These are phyloP conservation scores for Leucosporidium yakuticum DNA, from an alignment of 768 basidiomycete genomes.

Conservation along the genomic window DNA sequence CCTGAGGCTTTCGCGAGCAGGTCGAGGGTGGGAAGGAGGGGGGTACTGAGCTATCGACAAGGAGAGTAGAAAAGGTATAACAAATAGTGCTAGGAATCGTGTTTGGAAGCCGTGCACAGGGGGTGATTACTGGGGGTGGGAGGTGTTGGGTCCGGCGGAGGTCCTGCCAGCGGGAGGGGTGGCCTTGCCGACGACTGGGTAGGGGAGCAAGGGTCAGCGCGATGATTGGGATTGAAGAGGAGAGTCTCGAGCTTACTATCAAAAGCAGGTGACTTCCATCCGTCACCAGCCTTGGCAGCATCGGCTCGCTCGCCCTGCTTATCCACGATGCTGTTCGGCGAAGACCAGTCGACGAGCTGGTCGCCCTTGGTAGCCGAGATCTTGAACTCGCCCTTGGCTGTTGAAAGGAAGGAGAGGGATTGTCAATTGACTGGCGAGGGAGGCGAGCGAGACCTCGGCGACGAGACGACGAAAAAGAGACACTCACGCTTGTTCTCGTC, in stretches of 20 bases:
- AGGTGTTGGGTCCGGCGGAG: too few species aligned
- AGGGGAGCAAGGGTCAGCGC: background rate
- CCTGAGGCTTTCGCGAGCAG: too few species aligned
- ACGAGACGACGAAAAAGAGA: background rate
- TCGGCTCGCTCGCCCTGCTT: constrained; percentile 50
- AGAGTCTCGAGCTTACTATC: constrained; percentile 6
- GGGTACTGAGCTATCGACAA: too few species aligned
- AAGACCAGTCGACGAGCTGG: constrained; percentile 52
- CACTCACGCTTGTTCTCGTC: constrained; percentile 40
- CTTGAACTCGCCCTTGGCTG: constrained; percentile 58
- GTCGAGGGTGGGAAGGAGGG: too few species aligned
- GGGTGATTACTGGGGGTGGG: too few species aligned
- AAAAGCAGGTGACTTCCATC: constrained; percentile 53
- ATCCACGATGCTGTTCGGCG: constrained; percentile 49
- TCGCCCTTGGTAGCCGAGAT: constrained; percentile 64
- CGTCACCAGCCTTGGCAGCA: constrained; percentile 44
- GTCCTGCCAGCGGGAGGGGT: background rate
- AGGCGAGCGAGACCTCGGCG: too few species aligned
- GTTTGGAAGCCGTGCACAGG: too few species aligned
- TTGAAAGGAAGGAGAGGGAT: too few species aligned
- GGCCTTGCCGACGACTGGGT: background rate
- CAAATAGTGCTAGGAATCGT: too few species aligned
- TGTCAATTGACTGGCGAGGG: background rate
- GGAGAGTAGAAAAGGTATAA: too few species aligned
- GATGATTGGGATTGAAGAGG: background rate